Evolutionary conservation across 345 rosid genomes (phyloP).

Genomic region (Orychophragmus violaceus): DNA sequence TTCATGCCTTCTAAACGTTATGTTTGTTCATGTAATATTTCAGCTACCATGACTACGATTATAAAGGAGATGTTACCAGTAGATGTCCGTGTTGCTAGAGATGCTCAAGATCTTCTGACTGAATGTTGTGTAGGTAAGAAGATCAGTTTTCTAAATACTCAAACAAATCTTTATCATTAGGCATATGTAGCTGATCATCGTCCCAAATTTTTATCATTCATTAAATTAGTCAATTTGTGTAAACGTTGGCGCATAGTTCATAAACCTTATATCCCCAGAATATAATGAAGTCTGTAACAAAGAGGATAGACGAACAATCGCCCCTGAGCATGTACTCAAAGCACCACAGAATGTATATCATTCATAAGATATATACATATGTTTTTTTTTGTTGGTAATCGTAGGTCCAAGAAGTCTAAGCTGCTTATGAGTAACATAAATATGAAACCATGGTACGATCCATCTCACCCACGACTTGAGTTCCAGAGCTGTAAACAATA

Average conservation of each 20-base stretch:
- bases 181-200: neutral
- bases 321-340: slow-evolving; percentile 96
- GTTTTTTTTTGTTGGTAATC: neutral
- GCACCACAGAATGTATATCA: slow-evolving; percentile 34
- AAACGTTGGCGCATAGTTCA: slow-evolving; percentile 57
- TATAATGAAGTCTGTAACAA: slow-evolving; percentile 89
- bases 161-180: no score
- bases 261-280: slow-evolving; percentile 91
- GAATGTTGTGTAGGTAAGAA: slow-evolving; percentile 97
- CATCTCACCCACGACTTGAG: neutral
- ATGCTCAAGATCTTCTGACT: slow-evolving; percentile 95
- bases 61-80: slow-evolving; percentile 99
- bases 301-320: no score
- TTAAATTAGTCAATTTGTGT: neutral
- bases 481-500: neutral
- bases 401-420: slow-evolving; percentile 74
- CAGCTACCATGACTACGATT: slow-evolving; percentile 99
- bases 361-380: neutral
- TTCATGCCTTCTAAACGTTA: neutral
- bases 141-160: neutral
- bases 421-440: slow-evolving; percentile 95
- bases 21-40: neutral
- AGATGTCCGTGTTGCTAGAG: slow-evolving; percentile 99
- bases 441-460: slow-evolving; percentile 70
- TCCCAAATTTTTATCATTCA: no score